Conservation (phyloP, 176 grass and related monocot genomes). For the Microstegium vimineum region DNA sequence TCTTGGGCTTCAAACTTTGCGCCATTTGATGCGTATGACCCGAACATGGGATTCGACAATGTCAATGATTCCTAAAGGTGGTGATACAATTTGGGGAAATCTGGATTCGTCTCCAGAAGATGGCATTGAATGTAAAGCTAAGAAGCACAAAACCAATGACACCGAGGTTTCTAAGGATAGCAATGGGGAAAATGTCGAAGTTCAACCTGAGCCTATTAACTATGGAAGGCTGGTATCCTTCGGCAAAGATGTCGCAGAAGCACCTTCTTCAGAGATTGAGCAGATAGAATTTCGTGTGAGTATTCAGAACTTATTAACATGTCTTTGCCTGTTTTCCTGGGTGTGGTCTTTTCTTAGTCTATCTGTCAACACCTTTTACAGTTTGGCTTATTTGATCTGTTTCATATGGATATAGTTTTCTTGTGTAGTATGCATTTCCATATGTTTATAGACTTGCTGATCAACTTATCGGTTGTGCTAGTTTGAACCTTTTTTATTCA, state of each 20-base stretch:
- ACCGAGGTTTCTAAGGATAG: conserved; percentile 48
- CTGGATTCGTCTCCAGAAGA: conserved; percentile 88
- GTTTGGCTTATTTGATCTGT: conserved; percentile 12
- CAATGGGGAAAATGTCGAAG: conserved; percentile 26
- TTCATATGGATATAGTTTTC: conserved; percentile 7
- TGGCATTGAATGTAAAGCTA: conserved; percentile 55
- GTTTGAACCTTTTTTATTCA: conserved; percentile 16
- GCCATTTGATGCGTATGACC: conserved; percentile 96
- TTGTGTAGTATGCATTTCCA: conserved; percentile 1
- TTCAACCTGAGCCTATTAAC: conserved; percentile 49
- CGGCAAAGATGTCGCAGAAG: conserved; percentile 81
- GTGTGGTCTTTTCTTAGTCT: background rate
- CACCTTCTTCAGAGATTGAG: conserved; percentile 47
- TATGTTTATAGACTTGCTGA: background rate
- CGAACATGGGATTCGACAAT: conserved; percentile 99
- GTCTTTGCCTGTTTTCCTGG: conserved; percentile 6
- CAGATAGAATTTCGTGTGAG: conserved; percentile 83
- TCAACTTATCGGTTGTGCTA: background rate
- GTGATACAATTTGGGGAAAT: conserved; percentile 94
- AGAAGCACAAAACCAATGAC: conserved; percentile 60
- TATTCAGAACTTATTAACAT: conserved; percentile 30
- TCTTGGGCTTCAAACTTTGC: conserved; percentile 87
- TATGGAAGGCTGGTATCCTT: conserved; percentile 89
- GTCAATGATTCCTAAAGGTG: conserved; percentile 99
- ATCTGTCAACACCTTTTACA: background rate